Percentiles rank a stretch among this genome's conserved stretches.
Evolutionary conservation across 495 filamentous ascomycete species (phyloP).

Genomic region (Ascobolus immersus): DNA sequence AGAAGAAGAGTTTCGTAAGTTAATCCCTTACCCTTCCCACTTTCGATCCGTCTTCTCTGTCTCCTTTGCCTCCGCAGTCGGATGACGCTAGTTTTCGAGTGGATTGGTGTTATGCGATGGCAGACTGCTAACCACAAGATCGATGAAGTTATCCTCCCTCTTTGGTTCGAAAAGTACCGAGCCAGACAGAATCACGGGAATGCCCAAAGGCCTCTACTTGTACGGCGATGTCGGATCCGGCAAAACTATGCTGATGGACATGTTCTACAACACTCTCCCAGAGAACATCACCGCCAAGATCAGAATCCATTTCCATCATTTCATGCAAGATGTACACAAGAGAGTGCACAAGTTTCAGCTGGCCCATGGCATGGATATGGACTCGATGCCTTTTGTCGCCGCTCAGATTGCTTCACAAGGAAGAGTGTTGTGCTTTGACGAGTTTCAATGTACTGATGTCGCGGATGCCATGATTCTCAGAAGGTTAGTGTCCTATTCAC

Average conservation of each 20-base stretch:
- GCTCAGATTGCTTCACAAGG: slow-evolving; percentile 69
- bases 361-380: slow-evolving; percentile 66
- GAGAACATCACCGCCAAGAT: slow-evolving; percentile 56
- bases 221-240: slow-evolving; percentile 93
- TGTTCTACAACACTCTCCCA: slow-evolving; percentile 89
- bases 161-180: too few species aligned
- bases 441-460: slow-evolving; percentile 97
- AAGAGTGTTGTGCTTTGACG: slow-evolving; percentile 85
- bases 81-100: too few species aligned
- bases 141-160: too few species aligned
- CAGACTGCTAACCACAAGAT: too few species aligned
- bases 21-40: slow-evolving; percentile 34
- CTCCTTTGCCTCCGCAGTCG: too few species aligned
- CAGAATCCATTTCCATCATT: slow-evolving; percentile 97
- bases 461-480: slow-evolving; percentile 96
- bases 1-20: slow-evolving; percentile 12
- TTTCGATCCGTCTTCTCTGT: too few species aligned
- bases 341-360: slow-evolving; percentile 75
- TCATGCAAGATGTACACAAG: slow-evolving; percentile 97
- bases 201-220: slow-evolving; percentile 80
- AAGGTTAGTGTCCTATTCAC: slow-evolving; percentile 24
- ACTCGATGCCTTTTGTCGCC: slow-evolving; percentile 76
- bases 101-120: too few species aligned
- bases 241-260: slow-evolving; percentile 99
- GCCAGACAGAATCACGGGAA: too few species aligned